Base-by-base conservation (phyloP, 129 eudicot species). In the Apium graveolens region DNA sequence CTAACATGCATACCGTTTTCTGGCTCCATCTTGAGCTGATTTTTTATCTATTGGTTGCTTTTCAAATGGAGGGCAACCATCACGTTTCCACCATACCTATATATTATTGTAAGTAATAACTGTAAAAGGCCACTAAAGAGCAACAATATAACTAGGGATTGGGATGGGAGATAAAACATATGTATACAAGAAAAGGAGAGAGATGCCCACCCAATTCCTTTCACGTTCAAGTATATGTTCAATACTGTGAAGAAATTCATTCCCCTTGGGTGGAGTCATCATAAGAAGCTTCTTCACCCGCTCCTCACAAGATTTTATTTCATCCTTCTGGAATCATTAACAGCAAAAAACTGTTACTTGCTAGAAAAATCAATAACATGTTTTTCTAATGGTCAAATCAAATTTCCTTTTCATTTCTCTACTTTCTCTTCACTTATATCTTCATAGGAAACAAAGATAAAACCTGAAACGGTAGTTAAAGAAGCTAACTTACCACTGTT, bases 31-130 rank as follows among this genome's bases (percentile, higher is more conserved):
- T 85, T 88, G 92, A 74, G 73, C 82, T 43, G 80, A 76, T 78
- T 91, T 91, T 84, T 88, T 94, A 73, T 91, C 97, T 11, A 82
- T 42, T 24, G 96, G 93, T 73, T 84, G 98, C 80, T 94, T 91
- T 44, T 94, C 98, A 81, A 91, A 94, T 80, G 97, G 89, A 63
- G 89, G 90, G 80, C 98, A 94, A 77, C 97, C 93, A 84, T 94
- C 98, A 60, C 98, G 97, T 84, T 94, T 94, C 98, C 98, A 94
- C 98, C 98, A 94, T 20, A 94, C 97, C 98, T 93, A 79, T 73
- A 74, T 13, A 78, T 12, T 29, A 24, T 75, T 51, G 37, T 35
- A 39, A 32, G 17, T 75, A 42, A 27, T 35, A 41, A 32, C 16
- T 31, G 16, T 18, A 57, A 35, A 69, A 51, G 48, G 53, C 74